Base-by-base conservation (phyloP, 257 asterid genomes). In the Jacaranda mimosifolia region DNA sequence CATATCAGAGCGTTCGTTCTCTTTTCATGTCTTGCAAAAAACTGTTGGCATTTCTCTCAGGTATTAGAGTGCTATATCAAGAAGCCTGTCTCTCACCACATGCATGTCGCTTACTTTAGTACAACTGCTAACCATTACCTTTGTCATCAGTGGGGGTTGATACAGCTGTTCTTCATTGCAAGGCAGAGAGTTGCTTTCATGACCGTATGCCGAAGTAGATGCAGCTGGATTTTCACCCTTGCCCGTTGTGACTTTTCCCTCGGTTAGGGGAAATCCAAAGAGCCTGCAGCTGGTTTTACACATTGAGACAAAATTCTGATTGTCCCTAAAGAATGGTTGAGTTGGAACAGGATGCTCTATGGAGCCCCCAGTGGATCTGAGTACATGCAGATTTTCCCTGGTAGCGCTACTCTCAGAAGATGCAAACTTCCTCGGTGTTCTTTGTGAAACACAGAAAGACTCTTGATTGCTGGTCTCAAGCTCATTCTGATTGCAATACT, bases 261-360 rank as follows among this genome's bases (percentile, higher is more conserved):
- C 98, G 0, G 93, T 87, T 77, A 95, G 79, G 10, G 99, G 85
- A 77, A 95, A 95, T 4, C 99, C 99, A 49, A 95, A 95, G 63
- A 95, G 87, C 85, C 94, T 83, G 91, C 97, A 91, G 68, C 94
- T 80, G 52, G 68, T 86, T 71, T 86, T 85, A 81, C 91, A 87
- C 75, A 74, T 79, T 4, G 97, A 81, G 56, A 75, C 88, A 17
- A 87, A 72, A 15, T 71, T 83, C 72, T 72, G 83, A 46, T 83
- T 76, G 52, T 83, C 88, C 56, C 80, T 80, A 59, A 79, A 65
- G 43, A 89, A 71, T 13, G 91, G 81, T 68, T 86, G 93, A 66
- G 86, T 80, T 63, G 84, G 75, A 60, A 83, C 73, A 38, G 87
- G 83, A 39, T 75, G 81, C 56, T 65, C 87, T 15, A 85, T 81